phyloP scores from a whole-genome alignment of 352 stramenopile genomes.

The Globisporangium echinulatum region DNA sequence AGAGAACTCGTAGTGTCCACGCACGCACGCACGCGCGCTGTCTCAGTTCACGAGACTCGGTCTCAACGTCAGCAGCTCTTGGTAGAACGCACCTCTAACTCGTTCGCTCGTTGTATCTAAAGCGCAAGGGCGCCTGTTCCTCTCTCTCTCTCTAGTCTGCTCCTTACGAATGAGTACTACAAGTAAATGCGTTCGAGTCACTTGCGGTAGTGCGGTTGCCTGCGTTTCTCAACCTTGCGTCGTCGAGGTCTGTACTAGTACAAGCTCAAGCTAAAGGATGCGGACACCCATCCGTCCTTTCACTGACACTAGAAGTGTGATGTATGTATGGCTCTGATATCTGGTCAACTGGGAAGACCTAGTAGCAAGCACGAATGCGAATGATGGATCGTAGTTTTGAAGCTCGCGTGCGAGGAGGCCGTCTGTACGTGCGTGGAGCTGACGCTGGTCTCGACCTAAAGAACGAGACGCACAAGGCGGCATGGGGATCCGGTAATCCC shows the following conservation, averaged over 20 bases:
- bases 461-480: conserved; percentile 49
- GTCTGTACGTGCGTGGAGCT: not conserved
- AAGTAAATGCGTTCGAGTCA: no score
- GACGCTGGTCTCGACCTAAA: conserved; percentile 48
- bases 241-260: no score
- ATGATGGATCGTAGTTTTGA: not conserved
- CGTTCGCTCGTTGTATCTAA: no score
- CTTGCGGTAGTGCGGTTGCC: not conserved
- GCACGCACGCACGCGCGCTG: not conserved
- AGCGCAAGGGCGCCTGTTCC: no score
- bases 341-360: not conserved
- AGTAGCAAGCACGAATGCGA: not conserved
- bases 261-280: not conserved
- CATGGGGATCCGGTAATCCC: conserved; percentile 29
- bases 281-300: not conserved
- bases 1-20: conserved; percentile 27
- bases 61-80: not conserved
- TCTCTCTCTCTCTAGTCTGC: no score
- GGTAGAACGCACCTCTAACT: no score
- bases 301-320: not conserved
- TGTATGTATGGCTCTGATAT: not conserved
- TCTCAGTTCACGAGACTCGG: not conserved
- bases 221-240: not conserved
- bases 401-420: not conserved
- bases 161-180: no score